Conservation (phyloP, 2,329 filamentous ascomycete genomes). For the Diaporthe eres region DNA sequence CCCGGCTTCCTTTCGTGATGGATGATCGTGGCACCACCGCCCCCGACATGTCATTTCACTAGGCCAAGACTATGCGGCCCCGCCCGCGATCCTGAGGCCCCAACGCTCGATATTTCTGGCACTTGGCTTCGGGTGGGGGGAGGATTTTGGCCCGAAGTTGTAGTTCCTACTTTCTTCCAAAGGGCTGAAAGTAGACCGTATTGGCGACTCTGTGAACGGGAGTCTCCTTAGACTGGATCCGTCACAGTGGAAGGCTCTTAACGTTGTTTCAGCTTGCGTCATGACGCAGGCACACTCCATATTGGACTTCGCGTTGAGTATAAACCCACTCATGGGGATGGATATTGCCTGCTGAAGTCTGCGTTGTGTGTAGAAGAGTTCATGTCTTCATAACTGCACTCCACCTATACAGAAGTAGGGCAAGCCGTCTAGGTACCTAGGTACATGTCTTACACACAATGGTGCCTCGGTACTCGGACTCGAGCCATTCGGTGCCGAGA, state of each 20-base stretch:
- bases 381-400: neutral
- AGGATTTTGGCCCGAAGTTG: neutral
- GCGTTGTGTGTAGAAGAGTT: neutral
- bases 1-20: conserved; percentile 32
- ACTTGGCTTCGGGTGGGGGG: neutral
- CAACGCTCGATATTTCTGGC: conserved; percentile 9
- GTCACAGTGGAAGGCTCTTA: conserved; percentile 23
- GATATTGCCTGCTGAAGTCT: conserved; percentile 11
- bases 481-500: neutral
- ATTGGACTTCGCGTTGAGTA: conserved; percentile 18
- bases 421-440: neutral
- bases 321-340: neutral
- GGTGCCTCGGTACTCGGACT: conserved; percentile 3
- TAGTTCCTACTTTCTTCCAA: neutral
- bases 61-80: conserved; percentile 1
- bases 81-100: conserved; percentile 26
- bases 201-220: conserved; percentile 8
- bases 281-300: conserved; percentile 7
- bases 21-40: conserved; percentile 28
- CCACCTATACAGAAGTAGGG: neutral
- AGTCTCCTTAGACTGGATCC: neutral
- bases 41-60: conserved; percentile 13
- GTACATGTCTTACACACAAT: neutral
- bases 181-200: neutral
- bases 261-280: conserved; percentile 27